Base-by-base conservation (phyloP, 352 stramenopile genomes). In the Halophytophthora polymorphica region DNA sequence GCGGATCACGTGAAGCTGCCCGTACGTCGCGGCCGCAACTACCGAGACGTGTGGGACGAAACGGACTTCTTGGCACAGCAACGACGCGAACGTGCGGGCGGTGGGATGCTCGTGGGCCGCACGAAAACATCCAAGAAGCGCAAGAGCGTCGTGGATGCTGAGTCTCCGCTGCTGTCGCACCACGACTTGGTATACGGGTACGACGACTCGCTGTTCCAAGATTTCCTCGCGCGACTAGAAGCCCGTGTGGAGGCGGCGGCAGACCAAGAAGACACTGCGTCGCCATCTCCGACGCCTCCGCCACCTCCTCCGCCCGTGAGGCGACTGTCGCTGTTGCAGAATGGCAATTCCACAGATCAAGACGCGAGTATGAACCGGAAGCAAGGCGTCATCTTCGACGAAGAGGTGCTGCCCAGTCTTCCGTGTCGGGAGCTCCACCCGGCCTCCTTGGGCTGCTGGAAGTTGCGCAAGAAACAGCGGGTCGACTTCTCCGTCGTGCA, bases 31-130 rank as follows among this genome's bases (percentile, higher is more conserved):
- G 85, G 85, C 6, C 79, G 83, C 29, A 77, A 44, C 23, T 95
- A 93, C 48, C 74, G 64, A 17, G 85, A 93, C 25, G 55, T 80
- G 47, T 95, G 85, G 85, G 77, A 87, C 35, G 85, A 95, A 62
- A 66, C 64, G 15, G 79, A 90, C 31, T 89, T 79, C 63, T 41
- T 90, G 41, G 45, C 36, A 25, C 50, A 58, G 10, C 45, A 70
- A 64, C 65, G 58, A 34, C 54, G 51, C 43, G 68, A 76, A 60
- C 72, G 31, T 45, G 67, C 10, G 64, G 17, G 33, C 7, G 53
- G 48, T 45, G 58, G 68, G 53, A 61, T 8, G 31, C 33, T 53
- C 31, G 18, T 45, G 45, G 11, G 55, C 40, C 66, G 45, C 41
- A 56, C 41, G 48, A 68, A 50, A 50, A 73, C 25, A 71, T 73